Percentiles rank a stretch among this genome's conserved stretches.
These are phyloP conservation scores for Rhizopogon vinicolor DNA, from an alignment of 768 basidiomycete species.

Conservation along the genomic window DNA sequence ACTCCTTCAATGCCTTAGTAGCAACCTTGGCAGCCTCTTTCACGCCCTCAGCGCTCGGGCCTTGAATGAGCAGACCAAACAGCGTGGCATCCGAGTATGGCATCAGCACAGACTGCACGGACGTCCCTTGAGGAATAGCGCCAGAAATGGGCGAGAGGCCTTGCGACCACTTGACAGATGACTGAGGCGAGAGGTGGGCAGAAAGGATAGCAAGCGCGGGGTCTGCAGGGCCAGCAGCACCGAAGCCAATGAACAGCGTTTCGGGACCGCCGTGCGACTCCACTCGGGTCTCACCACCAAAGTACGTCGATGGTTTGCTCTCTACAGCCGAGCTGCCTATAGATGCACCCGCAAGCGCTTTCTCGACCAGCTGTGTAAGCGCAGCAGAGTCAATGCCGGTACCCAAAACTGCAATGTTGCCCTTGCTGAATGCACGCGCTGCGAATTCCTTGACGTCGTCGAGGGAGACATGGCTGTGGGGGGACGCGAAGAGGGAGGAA, in stretches of 20 bases:
- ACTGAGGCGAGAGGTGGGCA: slow-evolving; percentile 72
- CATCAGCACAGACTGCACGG: slow-evolving; percentile 70
- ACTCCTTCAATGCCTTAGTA: slow-evolving; percentile 57
- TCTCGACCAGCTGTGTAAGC: slow-evolving; percentile 68
- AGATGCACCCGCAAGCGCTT: slow-evolving; percentile 46
- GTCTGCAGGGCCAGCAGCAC: slow-evolving; percentile 57
- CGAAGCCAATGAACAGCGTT: slow-evolving; percentile 87
- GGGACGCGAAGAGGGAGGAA: slow-evolving; percentile 80
- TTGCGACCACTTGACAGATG: slow-evolving; percentile 85
- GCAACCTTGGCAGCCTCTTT: slow-evolving; percentile 67
- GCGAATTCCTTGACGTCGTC: slow-evolving; percentile 76
- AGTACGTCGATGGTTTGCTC: slow-evolving; percentile 42
- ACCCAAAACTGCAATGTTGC: slow-evolving; percentile 82
- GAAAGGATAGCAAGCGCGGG: slow-evolving; percentile 77
- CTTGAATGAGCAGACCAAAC: slow-evolving; percentile 79
- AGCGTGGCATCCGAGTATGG: slow-evolving; percentile 92
- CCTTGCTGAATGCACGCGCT: slow-evolving; percentile 64
- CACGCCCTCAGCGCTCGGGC: slow-evolving; percentile 54
- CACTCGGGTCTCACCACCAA: slow-evolving; percentile 86
- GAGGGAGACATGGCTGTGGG: slow-evolving; percentile 56
- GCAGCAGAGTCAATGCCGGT: slow-evolving; percentile 75
- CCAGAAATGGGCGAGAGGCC: slow-evolving; percentile 67
- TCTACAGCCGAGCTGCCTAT: slow-evolving; percentile 29
- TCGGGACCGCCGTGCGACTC: slow-evolving; percentile 55
- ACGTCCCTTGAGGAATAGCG: slow-evolving; percentile 51